A percentile compares a stretch with the other conserved stretches of the same genome.
Conservation (phyloP, 176 grass and related monocot genomes). For the Pontederia crassipes region DNA sequence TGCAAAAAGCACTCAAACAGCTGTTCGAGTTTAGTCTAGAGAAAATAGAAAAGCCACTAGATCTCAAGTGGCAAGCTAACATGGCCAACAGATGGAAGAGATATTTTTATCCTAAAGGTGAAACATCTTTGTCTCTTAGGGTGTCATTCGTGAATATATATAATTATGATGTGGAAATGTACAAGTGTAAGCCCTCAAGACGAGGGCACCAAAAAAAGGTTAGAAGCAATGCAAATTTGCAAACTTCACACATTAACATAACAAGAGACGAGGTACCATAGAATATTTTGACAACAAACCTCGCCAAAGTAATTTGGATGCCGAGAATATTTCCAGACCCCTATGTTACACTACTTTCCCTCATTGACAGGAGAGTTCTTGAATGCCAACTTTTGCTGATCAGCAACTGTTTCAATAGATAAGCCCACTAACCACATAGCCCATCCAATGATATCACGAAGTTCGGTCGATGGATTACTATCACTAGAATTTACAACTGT, state of each 20-base stretch:
- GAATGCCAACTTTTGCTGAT: constrained; percentile 86
- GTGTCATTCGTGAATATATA: no score
- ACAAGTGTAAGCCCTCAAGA: no score
- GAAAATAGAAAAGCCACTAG: no score
- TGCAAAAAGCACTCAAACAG: no score
- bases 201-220: no score
- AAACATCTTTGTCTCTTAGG: no score
- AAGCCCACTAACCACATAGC: constrained; percentile 72
- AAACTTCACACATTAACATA: not conserved
- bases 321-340: constrained; percentile 83
- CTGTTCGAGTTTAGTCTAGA: no score
- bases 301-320: constrained; percentile 99
- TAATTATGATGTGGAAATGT: no score
- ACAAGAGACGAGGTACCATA: not conserved
- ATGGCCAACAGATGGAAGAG: no score
- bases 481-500: constrained; percentile 82
- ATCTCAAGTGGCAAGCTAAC: no score
- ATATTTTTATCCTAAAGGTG: no score
- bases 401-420: constrained; percentile 50
- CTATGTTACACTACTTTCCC: constrained; percentile 71
- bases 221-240: not conserved
- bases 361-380: constrained; percentile 66
- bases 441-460: constrained; percentile 89
- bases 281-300: constrained; percentile 25
- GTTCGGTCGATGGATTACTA: constrained; percentile 47